Evolutionary conservation across 1,284 basidiomycete species (phyloP).

Genomic region (Ganoderma resinaceum): DNA sequence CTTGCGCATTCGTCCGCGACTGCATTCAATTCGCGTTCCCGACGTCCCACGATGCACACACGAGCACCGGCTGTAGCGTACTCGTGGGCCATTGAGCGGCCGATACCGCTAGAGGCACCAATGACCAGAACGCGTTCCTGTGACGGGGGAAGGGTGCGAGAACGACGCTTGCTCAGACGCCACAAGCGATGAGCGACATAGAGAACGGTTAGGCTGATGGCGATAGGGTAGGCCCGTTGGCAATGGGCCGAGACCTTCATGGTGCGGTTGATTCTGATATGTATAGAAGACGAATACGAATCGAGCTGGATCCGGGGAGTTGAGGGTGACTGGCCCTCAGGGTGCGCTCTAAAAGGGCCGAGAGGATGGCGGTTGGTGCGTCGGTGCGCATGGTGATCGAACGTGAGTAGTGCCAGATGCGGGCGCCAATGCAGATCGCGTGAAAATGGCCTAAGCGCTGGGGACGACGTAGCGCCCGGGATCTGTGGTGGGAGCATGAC

Average conservation of each 20-base stretch:
- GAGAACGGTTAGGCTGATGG: constrained; percentile 7
- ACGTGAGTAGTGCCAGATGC: neutral
- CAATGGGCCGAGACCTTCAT: neutral
- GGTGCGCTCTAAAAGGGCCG: neutral
- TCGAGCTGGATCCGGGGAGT: neutral
- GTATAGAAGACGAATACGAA: neutral
- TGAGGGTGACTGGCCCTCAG: neutral
- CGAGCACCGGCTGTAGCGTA: constrained; percentile 81
- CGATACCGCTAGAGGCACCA: constrained; percentile 88
- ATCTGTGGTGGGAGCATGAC: constrained; percentile 3
- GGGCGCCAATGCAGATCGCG: neutral
- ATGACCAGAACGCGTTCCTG: constrained; percentile 81
- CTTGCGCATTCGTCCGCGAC: constrained; percentile 70
- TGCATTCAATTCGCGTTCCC: constrained; percentile 60
- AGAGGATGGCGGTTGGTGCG: neutral
- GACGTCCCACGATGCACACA: constrained; percentile 81
- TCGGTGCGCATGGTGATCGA: neutral
- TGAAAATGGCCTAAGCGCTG: constrained; percentile 14
- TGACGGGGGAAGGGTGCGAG: constrained; percentile 16
- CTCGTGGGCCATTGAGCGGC: constrained; percentile 71
- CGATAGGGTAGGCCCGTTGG: constrained; percentile 2
- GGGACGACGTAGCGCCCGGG: constrained; percentile 23
- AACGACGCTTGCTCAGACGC: constrained; percentile 17
- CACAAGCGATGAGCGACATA: constrained; percentile 18
- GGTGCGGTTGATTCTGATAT: constrained; percentile 1